Evolutionary conservation across 163 green algal genomes (phyloP), one percentile per base, ranked within the genome.

Genomic region (Scenedesmus sp.): DNA sequence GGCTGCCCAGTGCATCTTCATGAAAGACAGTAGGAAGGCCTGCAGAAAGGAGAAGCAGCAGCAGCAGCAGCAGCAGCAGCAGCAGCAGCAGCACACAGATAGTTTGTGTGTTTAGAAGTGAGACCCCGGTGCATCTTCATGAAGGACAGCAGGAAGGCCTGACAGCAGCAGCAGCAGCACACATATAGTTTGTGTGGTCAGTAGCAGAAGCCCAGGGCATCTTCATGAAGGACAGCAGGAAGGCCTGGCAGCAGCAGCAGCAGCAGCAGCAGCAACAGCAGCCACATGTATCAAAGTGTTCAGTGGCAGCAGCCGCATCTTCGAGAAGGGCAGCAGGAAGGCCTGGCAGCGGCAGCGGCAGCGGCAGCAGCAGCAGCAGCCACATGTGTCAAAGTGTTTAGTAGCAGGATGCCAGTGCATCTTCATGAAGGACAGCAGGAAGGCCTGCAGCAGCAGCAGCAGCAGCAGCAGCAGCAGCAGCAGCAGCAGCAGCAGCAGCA

Each of bases 1-100:
- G 46, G 96, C 84, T 86, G 97, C 97, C 91, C 96, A 98, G 94
- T 99, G 97, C 84, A 98, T 93, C 95, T 99, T 99, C 95, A 99
- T 98, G n/a, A 97, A 97, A 8, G 94, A 94, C 82, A 99, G 95
- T 86, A 99, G 89, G 91, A 98, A 98, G 13, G 96, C 93, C 96
- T 99, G 96, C 34, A 73, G 56, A 23, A 13, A 57, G 79, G 16
- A 84, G 6, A 76, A 83, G 81, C 52, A 66, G 20, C 3, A 16
- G 34, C 13, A 5, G 54, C 16, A 88, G n/a, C 34, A 13, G 70
- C 84, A 82, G 34, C 56, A 81, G 59, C 57, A 88, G 57, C 57
- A 59, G 57, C 82, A 88, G 57, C 34, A 57, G 77, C 54, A 88
- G 10, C 77, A 84, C 5, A 9, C 34, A 56, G 15, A 46, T 46